Percentiles rank a stretch among this genome's conserved stretches.
phyloP scores from a whole-genome alignment of 805 yeast species.

The Myxozyma neglecta region DNA sequence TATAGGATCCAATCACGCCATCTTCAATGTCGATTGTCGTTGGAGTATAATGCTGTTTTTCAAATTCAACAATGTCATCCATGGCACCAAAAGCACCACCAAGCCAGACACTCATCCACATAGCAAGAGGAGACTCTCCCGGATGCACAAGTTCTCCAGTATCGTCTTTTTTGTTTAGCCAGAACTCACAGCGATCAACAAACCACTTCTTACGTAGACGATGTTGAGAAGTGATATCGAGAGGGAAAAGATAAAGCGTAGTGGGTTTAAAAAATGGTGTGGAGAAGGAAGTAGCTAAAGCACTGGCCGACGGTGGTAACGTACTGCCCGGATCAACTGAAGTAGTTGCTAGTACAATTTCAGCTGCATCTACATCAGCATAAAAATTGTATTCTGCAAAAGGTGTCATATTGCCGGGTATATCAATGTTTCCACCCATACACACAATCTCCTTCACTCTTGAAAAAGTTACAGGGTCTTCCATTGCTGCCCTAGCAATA shows the following conservation, averaged over 20 bases:
- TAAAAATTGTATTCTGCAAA: slow-evolving; percentile 46
- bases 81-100: slow-evolving; percentile 34
- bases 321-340: slow-evolving; percentile 36
- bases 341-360: slow-evolving; percentile 42
- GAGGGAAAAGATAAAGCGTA: slow-evolving; percentile 41
- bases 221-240: slow-evolving; percentile 43
- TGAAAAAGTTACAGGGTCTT: slow-evolving; percentile 42
- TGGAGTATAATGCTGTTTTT: slow-evolving; percentile 15
- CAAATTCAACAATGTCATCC: slow-evolving; percentile 17
- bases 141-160: not conserved
- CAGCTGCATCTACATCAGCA: slow-evolving; percentile 46
- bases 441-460: slow-evolving; percentile 40
- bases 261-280: slow-evolving; percentile 34
- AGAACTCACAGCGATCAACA: slow-evolving; percentile 11
- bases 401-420: slow-evolving; percentile 46
- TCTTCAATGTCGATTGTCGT: slow-evolving; percentile 17
- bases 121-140: slow-evolving; percentile 38
- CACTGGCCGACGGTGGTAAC: slow-evolving; percentile 35
- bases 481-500: slow-evolving; percentile 44
- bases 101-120: slow-evolving; percentile 43
- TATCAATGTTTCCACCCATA: slow-evolving; percentile 45
- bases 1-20: slow-evolving; percentile 15
- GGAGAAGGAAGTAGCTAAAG: slow-evolving; percentile 12
- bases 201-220: slow-evolving; percentile 31
- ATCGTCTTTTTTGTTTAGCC: slow-evolving; percentile 5